A percentile compares a stretch with the other conserved stretches of the same genome.
These are phyloP conservation scores for Lactuca saligna DNA, from an alignment of 129 eudicot species.

Conservation along the genomic window DNA sequence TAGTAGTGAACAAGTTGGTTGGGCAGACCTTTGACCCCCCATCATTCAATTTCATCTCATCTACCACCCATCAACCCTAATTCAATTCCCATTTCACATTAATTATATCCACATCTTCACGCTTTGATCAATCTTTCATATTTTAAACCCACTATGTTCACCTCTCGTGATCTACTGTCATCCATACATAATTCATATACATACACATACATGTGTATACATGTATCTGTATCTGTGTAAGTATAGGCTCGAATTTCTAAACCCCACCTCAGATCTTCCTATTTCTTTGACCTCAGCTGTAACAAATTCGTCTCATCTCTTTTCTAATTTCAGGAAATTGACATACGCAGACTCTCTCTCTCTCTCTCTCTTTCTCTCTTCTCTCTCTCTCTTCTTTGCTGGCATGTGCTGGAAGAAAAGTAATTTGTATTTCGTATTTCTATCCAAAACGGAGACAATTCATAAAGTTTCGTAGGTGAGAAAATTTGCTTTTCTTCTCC, in stretches of 20 bases:
- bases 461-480: conserved; percentile 11
- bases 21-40: conserved; percentile 25
- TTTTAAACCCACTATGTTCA: conserved; percentile 11
- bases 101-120: conserved; percentile 16
- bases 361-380: conserved; percentile 24
- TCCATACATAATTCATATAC: background rate
- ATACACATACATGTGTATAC: background rate
- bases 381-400: conserved; percentile 23
- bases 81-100: conserved; percentile 9
- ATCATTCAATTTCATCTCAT: conserved; percentile 31
- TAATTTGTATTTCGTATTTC: conserved; percentile 1
- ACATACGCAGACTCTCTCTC: conserved; percentile 6
- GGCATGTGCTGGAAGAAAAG: conserved; percentile 28
- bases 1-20: conserved; percentile 21
- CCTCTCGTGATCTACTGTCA: background rate
- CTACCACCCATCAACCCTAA: conserved; percentile 33
- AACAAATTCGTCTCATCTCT: conserved; percentile 37
- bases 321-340: conserved; percentile 24
- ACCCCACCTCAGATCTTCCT: conserved; percentile 58
- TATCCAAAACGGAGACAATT: conserved; percentile 8
- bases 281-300: conserved; percentile 49
- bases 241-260: conserved; percentile 5
- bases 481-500: conserved; percentile 4
- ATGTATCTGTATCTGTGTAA: background rate
- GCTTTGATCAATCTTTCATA: background rate